Evolutionary conservation across 495 filamentous ascomycete species (phyloP).

Genomic region (Penicillium bovifimosum): DNA sequence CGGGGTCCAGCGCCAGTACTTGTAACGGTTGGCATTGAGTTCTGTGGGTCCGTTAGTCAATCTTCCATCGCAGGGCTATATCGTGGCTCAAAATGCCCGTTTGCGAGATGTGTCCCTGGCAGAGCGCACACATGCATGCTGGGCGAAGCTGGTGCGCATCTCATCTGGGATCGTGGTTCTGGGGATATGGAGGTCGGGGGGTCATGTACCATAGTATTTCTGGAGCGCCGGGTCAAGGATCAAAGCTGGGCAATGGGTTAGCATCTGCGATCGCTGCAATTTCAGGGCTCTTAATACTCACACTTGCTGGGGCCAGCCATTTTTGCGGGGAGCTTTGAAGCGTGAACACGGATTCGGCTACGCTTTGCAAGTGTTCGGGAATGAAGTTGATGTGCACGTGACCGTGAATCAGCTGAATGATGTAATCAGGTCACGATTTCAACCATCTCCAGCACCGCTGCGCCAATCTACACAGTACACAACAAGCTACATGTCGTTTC

Average conservation of each 20-base stretch:
- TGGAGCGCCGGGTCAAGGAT: conserved; percentile 72
- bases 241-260: conserved; percentile 38
- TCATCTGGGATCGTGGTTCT: background rate
- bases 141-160: background rate
- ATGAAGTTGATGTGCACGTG: conserved; percentile 14
- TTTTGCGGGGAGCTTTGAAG: conserved; percentile 22
- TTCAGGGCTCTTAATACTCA: conserved; percentile 12
- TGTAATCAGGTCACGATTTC: background rate
- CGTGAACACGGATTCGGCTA: conserved; percentile 8
- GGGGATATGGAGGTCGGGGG: conserved; percentile 10
- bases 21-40: conserved; percentile 79
- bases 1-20: conserved; percentile 90
- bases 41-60: conserved; percentile 48
- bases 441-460: background rate
- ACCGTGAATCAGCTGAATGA: conserved; percentile 3
- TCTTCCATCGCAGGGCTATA: background rate
- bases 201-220: conserved; percentile 63
- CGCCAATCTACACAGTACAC: no score
- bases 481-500: background rate
- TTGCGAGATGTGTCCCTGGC: background rate
- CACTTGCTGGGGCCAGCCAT: conserved; percentile 50
- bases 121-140: background rate
- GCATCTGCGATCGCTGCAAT: background rate
- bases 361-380: conserved; percentile 1
- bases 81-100: background rate